Evolutionary conservation across 306 rosid species (phyloP).

Genomic region (Cucumis hystrix): DNA sequence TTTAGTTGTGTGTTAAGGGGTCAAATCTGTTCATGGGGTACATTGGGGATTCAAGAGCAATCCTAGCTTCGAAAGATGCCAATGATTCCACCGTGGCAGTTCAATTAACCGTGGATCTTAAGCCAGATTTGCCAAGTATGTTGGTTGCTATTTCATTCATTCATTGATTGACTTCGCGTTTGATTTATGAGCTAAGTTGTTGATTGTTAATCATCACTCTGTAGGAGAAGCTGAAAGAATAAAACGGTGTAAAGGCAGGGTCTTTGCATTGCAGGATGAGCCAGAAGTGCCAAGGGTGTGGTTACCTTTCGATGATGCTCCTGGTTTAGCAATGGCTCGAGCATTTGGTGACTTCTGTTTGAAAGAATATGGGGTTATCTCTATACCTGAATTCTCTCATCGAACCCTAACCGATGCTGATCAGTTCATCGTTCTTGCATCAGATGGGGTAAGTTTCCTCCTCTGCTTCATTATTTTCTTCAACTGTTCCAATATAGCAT

Average conservation of each 20-base stretch:
- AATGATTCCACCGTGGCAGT: conserved; percentile 52
- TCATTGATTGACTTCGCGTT: background rate
- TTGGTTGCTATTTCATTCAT: background rate
- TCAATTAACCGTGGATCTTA: conserved; percentile 82
- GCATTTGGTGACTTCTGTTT: conserved; percentile 95
- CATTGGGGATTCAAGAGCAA: conserved; percentile 91
- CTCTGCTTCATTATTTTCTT: background rate
- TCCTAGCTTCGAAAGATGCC: conserved; percentile 71
- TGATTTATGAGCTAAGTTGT: background rate
- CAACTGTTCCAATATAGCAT: background rate
- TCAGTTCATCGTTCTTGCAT: conserved; percentile 85
- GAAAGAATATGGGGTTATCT: conserved; percentile 94
- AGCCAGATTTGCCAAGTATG: conserved; percentile 94
- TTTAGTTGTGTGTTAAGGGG: conserved; percentile 36
- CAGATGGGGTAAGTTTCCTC: conserved; percentile 66
- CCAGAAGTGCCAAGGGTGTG: conserved; percentile 93
- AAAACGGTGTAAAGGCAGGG: conserved; percentile 78
- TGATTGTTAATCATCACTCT: background rate
- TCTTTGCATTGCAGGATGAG: conserved; percentile 92
- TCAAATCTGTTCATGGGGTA: conserved; percentile 70
- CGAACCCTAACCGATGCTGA: conserved; percentile 58
- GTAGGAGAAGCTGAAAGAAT: conserved; percentile 93
- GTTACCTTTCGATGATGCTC: conserved; percentile 93
- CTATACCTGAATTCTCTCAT: conserved; percentile 80
- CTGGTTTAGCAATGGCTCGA: conserved; percentile 98